Percentiles rank a stretch among this genome's conserved stretches.
Conservation (phyloP, 1,284 basidiomycete species). For the Heterobasidion irregulare region DNA sequence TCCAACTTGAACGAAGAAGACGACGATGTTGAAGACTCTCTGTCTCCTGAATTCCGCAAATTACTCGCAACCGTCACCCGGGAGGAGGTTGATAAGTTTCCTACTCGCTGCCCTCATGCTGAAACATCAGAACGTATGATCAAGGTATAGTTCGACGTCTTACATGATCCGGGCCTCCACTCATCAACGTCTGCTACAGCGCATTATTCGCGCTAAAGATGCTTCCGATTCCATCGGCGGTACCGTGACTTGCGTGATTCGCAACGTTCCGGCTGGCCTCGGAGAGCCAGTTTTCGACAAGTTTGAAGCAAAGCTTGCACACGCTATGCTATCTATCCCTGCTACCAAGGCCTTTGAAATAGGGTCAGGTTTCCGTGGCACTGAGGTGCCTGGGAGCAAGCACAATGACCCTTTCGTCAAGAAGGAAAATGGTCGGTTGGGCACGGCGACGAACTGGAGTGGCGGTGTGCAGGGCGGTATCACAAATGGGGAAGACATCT, state of each 20-base stretch:
- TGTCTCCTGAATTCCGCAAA: conserved; percentile 79
- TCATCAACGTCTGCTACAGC: conserved; percentile 32
- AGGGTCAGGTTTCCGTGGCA: conserved; percentile 94
- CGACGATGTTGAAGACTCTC: conserved; percentile 70
- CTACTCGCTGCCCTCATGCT: conserved; percentile 86
- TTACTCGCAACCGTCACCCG: conserved; percentile 80
- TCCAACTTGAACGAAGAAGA: conserved; percentile 15
- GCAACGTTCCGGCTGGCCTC: conserved; percentile 82
- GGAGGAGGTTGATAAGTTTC: conserved; percentile 82
- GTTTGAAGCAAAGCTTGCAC: conserved; percentile 92
- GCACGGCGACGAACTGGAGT: conserved; percentile 92
- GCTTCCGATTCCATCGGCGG: conserved; percentile 94
- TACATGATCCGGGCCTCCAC: not conserved
- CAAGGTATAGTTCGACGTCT: conserved; percentile 39
- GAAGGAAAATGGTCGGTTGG: conserved; percentile 61
- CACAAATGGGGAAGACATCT: conserved; percentile 95
- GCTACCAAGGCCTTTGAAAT: conserved; percentile 99
- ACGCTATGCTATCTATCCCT: conserved; percentile 98
- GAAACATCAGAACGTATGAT: conserved; percentile 89
- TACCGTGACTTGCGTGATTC: conserved; percentile 94
- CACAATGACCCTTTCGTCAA: conserved; percentile 91
- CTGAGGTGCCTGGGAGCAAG: conserved; percentile 86
- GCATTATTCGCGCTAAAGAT: conserved; percentile 91
- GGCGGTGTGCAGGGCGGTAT: conserved; percentile 98
- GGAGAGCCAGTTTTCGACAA: conserved; percentile 99